Percentiles rank a stretch among this genome's conserved stretches.
Conservation (phyloP, 2,329 filamentous ascomycete species). For the Penicillium sp. region DNA sequence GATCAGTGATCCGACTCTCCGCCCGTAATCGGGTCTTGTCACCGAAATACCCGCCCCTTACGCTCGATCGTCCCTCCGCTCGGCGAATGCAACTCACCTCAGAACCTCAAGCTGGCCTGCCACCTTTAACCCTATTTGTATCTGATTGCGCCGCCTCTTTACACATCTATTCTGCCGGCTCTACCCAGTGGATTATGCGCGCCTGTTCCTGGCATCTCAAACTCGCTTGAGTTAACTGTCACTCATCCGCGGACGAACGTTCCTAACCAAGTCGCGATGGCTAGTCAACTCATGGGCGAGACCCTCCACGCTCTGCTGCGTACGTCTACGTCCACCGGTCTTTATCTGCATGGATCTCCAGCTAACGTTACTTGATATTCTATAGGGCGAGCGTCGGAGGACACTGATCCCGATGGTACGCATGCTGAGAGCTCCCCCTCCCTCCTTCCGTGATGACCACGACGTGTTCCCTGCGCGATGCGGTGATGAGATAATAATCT, state of each 20-base stretch:
- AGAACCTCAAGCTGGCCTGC: slow-evolving; percentile 8
- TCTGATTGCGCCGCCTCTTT: slow-evolving; percentile 3
- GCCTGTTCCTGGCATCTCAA: slow-evolving; percentile 29
- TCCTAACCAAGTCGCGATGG: slow-evolving; percentile 33
- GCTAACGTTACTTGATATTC: slow-evolving; percentile 20
- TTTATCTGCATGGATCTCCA: background rate
- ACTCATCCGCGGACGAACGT: slow-evolving; percentile 26
- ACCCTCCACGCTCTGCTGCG: slow-evolving; percentile 36
- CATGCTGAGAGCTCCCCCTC: slow-evolving; percentile 10
- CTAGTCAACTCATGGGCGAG: slow-evolving; percentile 37
- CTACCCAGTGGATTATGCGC: slow-evolving; percentile 37
- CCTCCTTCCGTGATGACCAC: background rate
- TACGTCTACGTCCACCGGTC: slow-evolving; percentile 24
- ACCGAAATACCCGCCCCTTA: slow-evolving; percentile 9
- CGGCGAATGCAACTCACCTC: slow-evolving; percentile 18
- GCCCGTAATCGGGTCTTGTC: slow-evolving; percentile 7
- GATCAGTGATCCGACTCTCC: background rate
- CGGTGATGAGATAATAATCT: background rate
- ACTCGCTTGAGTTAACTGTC: slow-evolving; percentile 37
- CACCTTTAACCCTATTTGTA: slow-evolving; percentile 9
- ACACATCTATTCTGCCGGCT: background rate
- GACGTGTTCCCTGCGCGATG: background rate
- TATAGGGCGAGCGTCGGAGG: slow-evolving; percentile 38
- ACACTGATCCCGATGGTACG: slow-evolving; percentile 42
- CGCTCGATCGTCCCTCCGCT: slow-evolving; percentile 10